These are phyloP conservation scores for Aspergillus pseudonomiae DNA, from an alignment of 2,329 filamentous ascomycete species.

Conservation along the genomic window DNA sequence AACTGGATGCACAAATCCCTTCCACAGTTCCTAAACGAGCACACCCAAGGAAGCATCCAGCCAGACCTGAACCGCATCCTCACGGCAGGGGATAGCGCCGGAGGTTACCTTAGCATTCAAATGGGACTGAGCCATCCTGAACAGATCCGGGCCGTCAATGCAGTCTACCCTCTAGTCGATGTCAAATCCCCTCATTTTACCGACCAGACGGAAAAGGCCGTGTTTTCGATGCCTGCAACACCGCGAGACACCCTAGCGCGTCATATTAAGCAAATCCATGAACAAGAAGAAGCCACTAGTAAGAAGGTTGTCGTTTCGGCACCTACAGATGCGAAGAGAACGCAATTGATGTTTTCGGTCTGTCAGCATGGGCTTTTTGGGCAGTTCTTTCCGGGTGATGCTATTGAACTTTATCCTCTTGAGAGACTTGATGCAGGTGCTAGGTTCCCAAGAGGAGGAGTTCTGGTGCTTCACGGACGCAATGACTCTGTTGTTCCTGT, in stretches of 20 bases:
- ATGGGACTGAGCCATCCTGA: background rate
- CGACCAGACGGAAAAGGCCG: background rate
- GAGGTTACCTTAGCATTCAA: background rate
- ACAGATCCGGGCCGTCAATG: background rate
- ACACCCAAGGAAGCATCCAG: background rate
- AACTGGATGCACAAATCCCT: background rate
- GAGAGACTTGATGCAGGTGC: background rate
- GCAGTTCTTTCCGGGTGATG: background rate
- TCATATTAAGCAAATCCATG: background rate
- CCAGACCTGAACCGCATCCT: background rate
- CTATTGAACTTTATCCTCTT: background rate
- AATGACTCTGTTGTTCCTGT: background rate
- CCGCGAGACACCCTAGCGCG: background rate
- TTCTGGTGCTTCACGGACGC: background rate
- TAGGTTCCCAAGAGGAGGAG: background rate
- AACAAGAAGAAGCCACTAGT: background rate
- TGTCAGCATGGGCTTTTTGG: background rate
- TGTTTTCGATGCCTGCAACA: background rate
- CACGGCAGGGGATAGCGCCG: background rate
- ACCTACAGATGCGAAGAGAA: background rate
- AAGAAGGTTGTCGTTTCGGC: background rate
- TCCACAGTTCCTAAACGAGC: background rate
- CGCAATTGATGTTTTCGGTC: background rate
- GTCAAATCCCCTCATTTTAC: background rate
- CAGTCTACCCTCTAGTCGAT: background rate